These are phyloP conservation scores for Chrysoporthe puriensis DNA, from an alignment of 2,329 filamentous ascomycete genomes.

Conservation along the genomic window DNA sequence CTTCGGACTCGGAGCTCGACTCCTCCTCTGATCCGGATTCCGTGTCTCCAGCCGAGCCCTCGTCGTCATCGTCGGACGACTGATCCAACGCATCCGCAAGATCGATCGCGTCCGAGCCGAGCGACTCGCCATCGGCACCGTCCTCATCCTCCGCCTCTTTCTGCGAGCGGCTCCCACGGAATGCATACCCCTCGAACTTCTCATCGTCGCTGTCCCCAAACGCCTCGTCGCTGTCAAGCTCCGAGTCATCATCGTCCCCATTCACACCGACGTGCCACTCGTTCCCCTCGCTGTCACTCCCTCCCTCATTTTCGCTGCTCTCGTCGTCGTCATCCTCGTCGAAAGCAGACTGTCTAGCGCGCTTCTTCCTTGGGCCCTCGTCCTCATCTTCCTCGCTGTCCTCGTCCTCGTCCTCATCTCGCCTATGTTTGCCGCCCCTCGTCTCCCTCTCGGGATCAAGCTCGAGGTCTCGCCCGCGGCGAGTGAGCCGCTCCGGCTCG, in stretches of 20 bases:
- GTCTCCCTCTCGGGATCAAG: constrained; percentile 49
- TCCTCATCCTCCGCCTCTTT: constrained; percentile 47
- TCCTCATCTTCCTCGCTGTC: constrained; percentile 68
- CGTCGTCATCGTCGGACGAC: constrained; percentile 55
- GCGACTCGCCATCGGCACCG: constrained; percentile 47
- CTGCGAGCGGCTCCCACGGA: constrained; percentile 51
- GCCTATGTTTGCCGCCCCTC: constrained; percentile 44
- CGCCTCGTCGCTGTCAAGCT: constrained; percentile 74
- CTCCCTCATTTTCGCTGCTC: constrained; percentile 68
- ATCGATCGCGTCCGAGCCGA: constrained; percentile 39
- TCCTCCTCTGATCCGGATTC: constrained; percentile 48
- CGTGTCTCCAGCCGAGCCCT: constrained; percentile 47
- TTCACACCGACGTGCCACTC: constrained; percentile 77
- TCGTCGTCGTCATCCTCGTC: constrained; percentile 51
- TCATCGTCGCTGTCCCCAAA: constrained; percentile 90
- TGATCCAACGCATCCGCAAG: constrained; percentile 28
- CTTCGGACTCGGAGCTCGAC: constrained; percentile 49
- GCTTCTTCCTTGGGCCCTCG: constrained; percentile 52
- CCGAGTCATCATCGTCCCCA: constrained; percentile 63
- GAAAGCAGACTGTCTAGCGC: constrained; percentile 43
- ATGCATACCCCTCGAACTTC: constrained; percentile 73
- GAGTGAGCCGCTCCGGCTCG: constrained; percentile 41
- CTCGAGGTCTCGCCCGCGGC: constrained; percentile 52
- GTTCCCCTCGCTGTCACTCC: constrained; percentile 84
- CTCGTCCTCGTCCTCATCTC: constrained; percentile 51